phyloP scores from a whole-genome alignment of 805 yeast genomes.

The Hemisphaericaspora nanyangensis region DNA sequence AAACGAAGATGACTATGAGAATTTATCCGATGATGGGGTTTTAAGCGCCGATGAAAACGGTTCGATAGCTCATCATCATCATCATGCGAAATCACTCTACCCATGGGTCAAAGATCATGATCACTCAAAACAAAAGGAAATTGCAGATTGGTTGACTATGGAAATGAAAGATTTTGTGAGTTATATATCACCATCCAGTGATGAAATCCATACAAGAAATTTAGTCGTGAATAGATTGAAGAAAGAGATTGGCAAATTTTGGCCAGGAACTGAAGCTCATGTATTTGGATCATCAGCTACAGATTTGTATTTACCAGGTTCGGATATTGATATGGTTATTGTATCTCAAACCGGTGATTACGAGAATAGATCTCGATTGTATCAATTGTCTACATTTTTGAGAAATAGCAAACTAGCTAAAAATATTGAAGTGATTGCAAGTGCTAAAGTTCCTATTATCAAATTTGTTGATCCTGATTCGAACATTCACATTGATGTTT shows the following conservation, averaged over 20 bases:
- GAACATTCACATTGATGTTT: conserved; percentile 77
- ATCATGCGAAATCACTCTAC: conserved; percentile 25
- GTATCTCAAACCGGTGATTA: conserved; percentile 56
- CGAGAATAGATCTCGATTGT: conserved; percentile 63
- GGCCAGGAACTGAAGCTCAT: conserved; percentile 77
- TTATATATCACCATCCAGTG: conserved; percentile 79
- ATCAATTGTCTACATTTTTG: conserved; percentile 67
- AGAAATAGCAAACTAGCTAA: conserved; percentile 59
- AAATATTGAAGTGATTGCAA: conserved; percentile 79
- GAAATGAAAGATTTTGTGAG: conserved; percentile 83
- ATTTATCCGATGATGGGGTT: conserved; percentile 26
- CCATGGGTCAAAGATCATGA: conserved; percentile 83
- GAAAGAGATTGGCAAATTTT: conserved; percentile 46
- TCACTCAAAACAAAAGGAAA: conserved; percentile 70
- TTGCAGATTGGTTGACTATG: conserved; percentile 80
- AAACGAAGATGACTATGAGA: conserved; percentile 12
- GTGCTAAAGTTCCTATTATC: conserved; percentile 91
- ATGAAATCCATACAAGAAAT: conserved; percentile 68
- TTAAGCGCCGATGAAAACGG: conserved; percentile 32
- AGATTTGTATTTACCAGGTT: conserved; percentile 87
- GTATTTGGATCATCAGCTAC: conserved; percentile 96
- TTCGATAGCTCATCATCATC: conserved; percentile 11
- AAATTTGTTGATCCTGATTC: conserved; percentile 77
- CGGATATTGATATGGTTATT: conserved; percentile 93
- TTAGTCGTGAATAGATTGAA: conserved; percentile 59